Conservation (phyloP, 805 yeast species). For the Candida piceae region DNA sequence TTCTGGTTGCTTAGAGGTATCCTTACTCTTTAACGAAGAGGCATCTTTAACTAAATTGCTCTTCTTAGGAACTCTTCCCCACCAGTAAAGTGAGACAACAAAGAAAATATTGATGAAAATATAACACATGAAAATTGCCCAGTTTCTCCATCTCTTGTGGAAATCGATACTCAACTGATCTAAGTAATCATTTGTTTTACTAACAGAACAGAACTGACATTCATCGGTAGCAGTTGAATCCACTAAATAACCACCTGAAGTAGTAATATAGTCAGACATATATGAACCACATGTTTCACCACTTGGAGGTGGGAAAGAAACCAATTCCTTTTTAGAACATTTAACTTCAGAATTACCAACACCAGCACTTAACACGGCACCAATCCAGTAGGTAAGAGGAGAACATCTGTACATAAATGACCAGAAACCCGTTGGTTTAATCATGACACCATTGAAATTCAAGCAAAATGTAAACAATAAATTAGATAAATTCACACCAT, state of each 20-base stretch:
- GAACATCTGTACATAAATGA: slow-evolving; percentile 69
- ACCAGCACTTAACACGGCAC: slow-evolving; percentile 50
- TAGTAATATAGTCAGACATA: slow-evolving; percentile 34
- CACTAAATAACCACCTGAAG: slow-evolving; percentile 45
- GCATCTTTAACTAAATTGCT: slow-evolving; percentile 27
- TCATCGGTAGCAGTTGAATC: slow-evolving; percentile 39
- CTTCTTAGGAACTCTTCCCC: slow-evolving; percentile 72
- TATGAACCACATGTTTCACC: slow-evolving; percentile 57
- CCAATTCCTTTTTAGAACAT: slow-evolving; percentile 46
- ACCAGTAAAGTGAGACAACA: slow-evolving; percentile 41
- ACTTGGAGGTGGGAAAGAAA: slow-evolving; percentile 46
- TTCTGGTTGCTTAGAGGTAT: too few species aligned
- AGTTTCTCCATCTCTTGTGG: slow-evolving; percentile 55
- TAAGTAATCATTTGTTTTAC: slow-evolving; percentile 57
- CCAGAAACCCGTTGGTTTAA: slow-evolving; percentile 63
- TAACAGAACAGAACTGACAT: slow-evolving; percentile 60
- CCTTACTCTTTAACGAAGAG: too few species aligned
- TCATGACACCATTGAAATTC: slow-evolving; percentile 77
- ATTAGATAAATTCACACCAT: slow-evolving; percentile 58
- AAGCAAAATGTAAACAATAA: slow-evolving; percentile 57
- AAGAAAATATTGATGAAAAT: slow-evolving; percentile 37
- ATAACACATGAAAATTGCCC: slow-evolving; percentile 54
- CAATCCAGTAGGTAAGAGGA: slow-evolving; percentile 64
- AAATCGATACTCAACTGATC: slow-evolving; percentile 37
- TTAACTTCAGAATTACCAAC: slow-evolving; percentile 43